These are phyloP conservation scores for Exsudoporus frostii DNA, from an alignment of 768 basidiomycete species.

Conservation along the genomic window DNA sequence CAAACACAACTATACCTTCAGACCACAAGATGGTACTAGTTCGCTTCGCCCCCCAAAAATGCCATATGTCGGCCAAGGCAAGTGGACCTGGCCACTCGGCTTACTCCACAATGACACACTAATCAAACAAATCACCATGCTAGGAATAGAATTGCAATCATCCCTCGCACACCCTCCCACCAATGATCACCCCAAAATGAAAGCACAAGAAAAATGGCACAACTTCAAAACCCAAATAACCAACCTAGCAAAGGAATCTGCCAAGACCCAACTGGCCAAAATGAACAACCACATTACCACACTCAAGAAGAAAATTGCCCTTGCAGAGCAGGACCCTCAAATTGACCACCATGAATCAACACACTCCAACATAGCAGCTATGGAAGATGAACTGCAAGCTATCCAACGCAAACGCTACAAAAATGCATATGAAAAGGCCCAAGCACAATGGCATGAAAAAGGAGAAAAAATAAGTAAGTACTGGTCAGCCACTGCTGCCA, in stretches of 20 bases:
- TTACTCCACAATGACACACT: background rate
- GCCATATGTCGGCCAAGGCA: background rate
- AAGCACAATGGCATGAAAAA: background rate
- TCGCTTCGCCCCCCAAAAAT: background rate
- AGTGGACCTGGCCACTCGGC: background rate
- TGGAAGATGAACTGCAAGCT: too few species aligned
- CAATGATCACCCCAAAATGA: too few species aligned
- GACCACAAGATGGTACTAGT: conserved; percentile 11
- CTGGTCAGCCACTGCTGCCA: conserved; percentile 15
- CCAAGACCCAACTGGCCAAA: background rate
- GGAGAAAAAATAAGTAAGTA: conserved; percentile 12
- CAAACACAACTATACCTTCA: background rate
- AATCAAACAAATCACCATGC: accelerated
- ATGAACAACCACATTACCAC: background rate
- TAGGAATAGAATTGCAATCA: background rate
- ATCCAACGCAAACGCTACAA: background rate
- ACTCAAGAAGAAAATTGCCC: background rate
- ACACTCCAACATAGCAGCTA: too few species aligned
- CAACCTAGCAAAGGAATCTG: background rate
- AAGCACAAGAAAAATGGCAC: background rate
- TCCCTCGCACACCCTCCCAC: background rate
- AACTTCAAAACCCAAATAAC: background rate
- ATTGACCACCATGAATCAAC: too few species aligned
- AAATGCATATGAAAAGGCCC: background rate
- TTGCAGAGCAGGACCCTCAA: too few species aligned